Evolutionary conservation across 768 basidiomycete genomes (phyloP), one percentile per base, ranked within the genome.

Genomic region (Agaricus blazei): DNA sequence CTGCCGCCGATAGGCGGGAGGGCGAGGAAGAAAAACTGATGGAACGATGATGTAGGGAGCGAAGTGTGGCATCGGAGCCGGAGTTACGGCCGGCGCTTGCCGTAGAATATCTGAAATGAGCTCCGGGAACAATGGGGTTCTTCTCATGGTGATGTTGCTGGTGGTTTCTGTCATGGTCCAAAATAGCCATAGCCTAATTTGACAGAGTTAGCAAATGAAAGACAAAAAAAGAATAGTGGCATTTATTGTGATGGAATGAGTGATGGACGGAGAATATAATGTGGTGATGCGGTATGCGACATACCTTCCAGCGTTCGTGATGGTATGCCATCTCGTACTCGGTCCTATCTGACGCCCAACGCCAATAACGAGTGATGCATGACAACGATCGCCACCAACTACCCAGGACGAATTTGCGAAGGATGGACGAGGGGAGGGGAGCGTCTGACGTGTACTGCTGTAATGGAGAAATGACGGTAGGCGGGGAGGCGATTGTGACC

Each of bases 281-380:
- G 38, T 40, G n/a, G 4, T 12, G 38, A 12, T 9, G 40, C 40
- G 40, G n/a, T 41, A 12, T 6, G 12, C 12, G n/a, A 57, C 67
- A 8, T 59, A 75, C 74, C 73, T 77, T 72, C 78, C 79, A 80
- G 31, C 75, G 75, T 51, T 75, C 73, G 34, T 71, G 68, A n/a
- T 71, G 65, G 59, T 76, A 74, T 15, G 65, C 52, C 36, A 80
- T 60, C 45, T 73, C 70, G 51, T 77, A 82, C 58, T 77, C 78
- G 52, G 74, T 76, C 51, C 75, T 61, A 9, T 70, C 74, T 0
- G 68, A 29, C 3, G 67, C 50, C 80, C 79, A 81, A 46, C 67
- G 66, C 79, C 80, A 81, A 57, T 71, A 66, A 12, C 70, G 64
- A 3, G 69, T 63, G 61, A 75, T 79, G 28, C 41, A 53, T 4